These are phyloP conservation scores for Millerago galiae DNA, from an alignment of 805 yeast genomes.

Conservation along the genomic window DNA sequence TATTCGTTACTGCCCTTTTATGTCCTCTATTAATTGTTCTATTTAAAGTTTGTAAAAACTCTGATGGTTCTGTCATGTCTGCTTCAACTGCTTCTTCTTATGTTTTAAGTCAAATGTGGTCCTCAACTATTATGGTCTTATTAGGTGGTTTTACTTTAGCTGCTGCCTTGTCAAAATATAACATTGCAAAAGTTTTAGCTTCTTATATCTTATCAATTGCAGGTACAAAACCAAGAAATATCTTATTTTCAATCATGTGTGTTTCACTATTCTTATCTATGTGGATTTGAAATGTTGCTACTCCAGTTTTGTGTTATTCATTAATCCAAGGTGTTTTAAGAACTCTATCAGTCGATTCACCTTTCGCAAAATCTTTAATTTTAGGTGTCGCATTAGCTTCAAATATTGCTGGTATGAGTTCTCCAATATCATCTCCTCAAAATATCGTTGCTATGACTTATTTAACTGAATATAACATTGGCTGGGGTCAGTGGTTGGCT, in stretches of 20 bases:
- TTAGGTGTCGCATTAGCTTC: constrained; percentile 90
- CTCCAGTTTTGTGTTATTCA: constrained; percentile 88
- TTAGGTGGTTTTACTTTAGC: constrained; percentile 92
- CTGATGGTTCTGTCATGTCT: constrained; percentile 46
- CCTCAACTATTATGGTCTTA: constrained; percentile 82
- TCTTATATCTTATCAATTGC: constrained; percentile 72
- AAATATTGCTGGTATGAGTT: constrained; percentile 92
- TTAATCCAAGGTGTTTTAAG: constrained; percentile 81
- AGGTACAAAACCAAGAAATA: constrained; percentile 76
- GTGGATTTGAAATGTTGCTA: constrained; percentile 97
- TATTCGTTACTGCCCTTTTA: constrained; percentile 82
- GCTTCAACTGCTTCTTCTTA: constrained; percentile 63
- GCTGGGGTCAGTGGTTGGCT: constrained; percentile 91
- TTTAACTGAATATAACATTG: constrained; percentile 58
- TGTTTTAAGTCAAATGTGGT: constrained; percentile 86
- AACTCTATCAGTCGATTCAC: constrained; percentile 68
- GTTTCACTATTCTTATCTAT: constrained; percentile 82
- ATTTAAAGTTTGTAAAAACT: constrained; percentile 53
- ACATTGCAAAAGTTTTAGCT: constrained; percentile 85
- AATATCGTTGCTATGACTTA: constrained; percentile 83
- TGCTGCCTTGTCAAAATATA: constrained; percentile 86
- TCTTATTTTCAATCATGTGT: constrained; percentile 72
- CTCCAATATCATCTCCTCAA: constrained; percentile 96
- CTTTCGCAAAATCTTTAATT: constrained; percentile 76
- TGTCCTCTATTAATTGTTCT: constrained; percentile 77